These are phyloP conservation scores for Abrus pulchellus DNA, from an alignment of 306 rosid genomes.

Conservation along the genomic window DNA sequence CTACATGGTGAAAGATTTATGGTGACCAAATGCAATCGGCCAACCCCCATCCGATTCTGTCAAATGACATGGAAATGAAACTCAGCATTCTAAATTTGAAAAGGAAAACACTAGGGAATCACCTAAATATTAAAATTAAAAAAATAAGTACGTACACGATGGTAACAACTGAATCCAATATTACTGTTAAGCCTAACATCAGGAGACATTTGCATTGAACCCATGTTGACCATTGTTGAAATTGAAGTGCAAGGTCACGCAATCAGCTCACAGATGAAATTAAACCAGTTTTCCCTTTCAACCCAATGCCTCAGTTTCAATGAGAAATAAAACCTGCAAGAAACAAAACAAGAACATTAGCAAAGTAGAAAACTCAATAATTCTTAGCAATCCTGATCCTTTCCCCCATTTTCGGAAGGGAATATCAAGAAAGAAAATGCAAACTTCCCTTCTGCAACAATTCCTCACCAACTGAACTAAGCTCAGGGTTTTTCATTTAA, in stretches of 20 bases:
- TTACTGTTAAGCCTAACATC: conserved; percentile 56
- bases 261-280: background rate
- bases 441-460: background rate
- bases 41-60: conserved; percentile 65
- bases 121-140: conserved; percentile 19
- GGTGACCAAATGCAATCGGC: conserved; percentile 65
- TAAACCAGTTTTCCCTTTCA: conserved; percentile 39
- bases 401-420: background rate
- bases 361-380: conserved; percentile 3
- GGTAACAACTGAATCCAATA: conserved; percentile 53
- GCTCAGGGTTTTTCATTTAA: background rate
- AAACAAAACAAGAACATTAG: conserved; percentile 13
- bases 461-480: conserved; percentile 23
- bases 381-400: background rate
- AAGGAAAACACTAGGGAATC: background rate
- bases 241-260: conserved; percentile 49
- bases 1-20: conserved; percentile 64
- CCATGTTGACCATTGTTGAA: conserved; percentile 65
- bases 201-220: conserved; percentile 67
- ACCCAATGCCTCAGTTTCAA: conserved; percentile 26
- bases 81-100: conserved; percentile 22
- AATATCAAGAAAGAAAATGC: background rate
- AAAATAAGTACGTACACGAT: conserved; percentile 59
- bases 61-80: conserved; percentile 42
- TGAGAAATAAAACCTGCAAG: conserved; percentile 40